phyloP scores from a whole-genome alignment of 805 yeast genomes.

The Blastobotrys peoriensis region DNA sequence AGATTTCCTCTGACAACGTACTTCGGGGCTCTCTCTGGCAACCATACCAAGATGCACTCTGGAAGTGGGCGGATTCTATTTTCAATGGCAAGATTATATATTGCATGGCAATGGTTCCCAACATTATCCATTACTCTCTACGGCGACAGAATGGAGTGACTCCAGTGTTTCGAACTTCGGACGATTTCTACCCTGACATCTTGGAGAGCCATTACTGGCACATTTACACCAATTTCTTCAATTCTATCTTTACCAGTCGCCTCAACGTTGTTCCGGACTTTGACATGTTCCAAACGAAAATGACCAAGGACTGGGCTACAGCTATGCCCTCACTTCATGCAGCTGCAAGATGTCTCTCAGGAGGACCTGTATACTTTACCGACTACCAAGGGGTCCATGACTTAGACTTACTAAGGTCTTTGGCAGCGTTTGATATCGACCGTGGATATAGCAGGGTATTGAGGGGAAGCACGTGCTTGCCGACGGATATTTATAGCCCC shows the following conservation, averaged over 20 bases:
- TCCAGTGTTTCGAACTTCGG: conserved; percentile 27
- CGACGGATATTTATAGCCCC: no score
- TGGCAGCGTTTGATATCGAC: neutral
- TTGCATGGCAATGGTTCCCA: conserved; percentile 28
- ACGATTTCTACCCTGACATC: conserved; percentile 28
- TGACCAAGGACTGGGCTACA: conserved; percentile 6
- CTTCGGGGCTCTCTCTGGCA: conserved; percentile 15
- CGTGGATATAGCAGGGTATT: neutral
- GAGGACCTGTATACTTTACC: conserved; percentile 29
- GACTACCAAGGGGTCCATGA: conserved; percentile 24
- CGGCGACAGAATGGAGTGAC: neutral
- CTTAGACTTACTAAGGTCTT: neutral
- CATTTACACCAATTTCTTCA: conserved; percentile 24
- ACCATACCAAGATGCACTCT: conserved; percentile 25
- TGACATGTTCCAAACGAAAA: conserved; percentile 28
- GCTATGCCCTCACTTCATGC: conserved; percentile 23
- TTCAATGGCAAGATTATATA: conserved; percentile 23
- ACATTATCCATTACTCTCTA: conserved; percentile 16
- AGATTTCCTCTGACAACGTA: conserved; percentile 12
- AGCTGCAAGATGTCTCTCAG: conserved; percentile 25
- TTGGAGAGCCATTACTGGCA: conserved; percentile 27
- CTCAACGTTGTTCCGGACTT: conserved; percentile 24
- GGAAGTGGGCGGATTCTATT: conserved; percentile 16
- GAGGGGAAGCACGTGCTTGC: no score
- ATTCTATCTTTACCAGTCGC: conserved; percentile 20